These are phyloP conservation scores for Skeletonema grethae DNA, from an alignment of 108 stramenopile species.

Conservation along the genomic window DNA sequence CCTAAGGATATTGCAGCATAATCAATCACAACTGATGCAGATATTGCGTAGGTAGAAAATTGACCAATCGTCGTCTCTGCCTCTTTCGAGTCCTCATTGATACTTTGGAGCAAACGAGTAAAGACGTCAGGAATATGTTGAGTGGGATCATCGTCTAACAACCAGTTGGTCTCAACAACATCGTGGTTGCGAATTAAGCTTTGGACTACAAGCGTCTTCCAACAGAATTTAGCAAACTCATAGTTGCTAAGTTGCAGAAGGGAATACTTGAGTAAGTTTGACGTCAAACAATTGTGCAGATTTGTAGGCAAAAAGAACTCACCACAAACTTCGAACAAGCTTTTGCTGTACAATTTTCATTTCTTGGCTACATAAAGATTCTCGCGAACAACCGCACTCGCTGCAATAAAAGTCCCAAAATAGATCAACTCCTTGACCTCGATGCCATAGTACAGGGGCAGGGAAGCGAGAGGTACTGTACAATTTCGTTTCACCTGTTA, in stretches of 20 bases:
- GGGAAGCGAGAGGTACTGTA: constrained; percentile 26
- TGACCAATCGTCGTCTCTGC: neutral
- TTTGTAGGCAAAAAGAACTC: neutral
- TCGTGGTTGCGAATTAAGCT: neutral
- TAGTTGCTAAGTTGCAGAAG: constrained; percentile 19
- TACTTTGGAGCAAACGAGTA: constrained; percentile 5
- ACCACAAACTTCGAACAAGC: constrained; percentile 24
- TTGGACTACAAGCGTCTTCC: constrained; percentile 31
- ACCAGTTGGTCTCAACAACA: constrained; percentile 14
- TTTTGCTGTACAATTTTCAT: constrained; percentile 9
- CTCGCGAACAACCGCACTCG: constrained; percentile 25
- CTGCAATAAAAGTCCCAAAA: constrained; percentile 30
- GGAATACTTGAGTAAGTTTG: neutral
- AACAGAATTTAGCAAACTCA: constrained; percentile 43
- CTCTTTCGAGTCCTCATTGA: constrained; percentile 6
- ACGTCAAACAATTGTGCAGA: neutral
- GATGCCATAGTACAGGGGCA: constrained; percentile 23
- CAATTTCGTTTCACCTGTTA: constrained; percentile 23
- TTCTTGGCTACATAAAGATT: constrained; percentile 20
- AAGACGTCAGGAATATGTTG: neutral
- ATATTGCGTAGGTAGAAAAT: constrained; percentile 5
- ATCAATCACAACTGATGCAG: constrained; percentile 3
- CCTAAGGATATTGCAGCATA: constrained; percentile 15
- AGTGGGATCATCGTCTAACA: constrained; percentile 21
- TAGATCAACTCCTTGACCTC: constrained; percentile 25